These are phyloP conservation scores for Phyllosticta capitalensis DNA, from an alignment of 2,329 filamentous ascomycete species.

Conservation along the genomic window DNA sequence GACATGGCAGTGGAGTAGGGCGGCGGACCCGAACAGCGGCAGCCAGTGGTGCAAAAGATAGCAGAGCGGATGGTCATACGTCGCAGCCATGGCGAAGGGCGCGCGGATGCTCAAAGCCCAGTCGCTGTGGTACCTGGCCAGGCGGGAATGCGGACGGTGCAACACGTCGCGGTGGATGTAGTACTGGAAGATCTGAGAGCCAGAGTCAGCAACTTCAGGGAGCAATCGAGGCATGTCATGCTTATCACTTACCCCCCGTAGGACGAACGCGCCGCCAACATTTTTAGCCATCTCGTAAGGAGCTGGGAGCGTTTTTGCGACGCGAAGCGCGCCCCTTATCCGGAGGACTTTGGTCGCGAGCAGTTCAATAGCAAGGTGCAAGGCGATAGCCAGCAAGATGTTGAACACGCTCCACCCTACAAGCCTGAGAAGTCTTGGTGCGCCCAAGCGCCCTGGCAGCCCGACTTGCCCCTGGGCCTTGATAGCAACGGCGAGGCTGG, in stretches of 20 bases:
- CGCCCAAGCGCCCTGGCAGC: conserved; percentile 36
- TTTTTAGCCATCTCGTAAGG: conserved; percentile 53
- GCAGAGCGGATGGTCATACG: conserved; percentile 59
- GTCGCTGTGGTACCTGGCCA: conserved; percentile 34
- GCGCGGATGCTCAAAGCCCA: conserved; percentile 43
- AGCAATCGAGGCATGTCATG: not conserved
- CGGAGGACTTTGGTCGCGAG: conserved; percentile 44
- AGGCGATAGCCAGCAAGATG: conserved; percentile 40
- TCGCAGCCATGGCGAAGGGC: conserved; percentile 45
- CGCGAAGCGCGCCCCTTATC: conserved; percentile 47
- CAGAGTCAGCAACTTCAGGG: not conserved
- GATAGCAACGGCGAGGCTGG: conserved; percentile 57
- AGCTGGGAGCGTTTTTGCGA: conserved; percentile 53
- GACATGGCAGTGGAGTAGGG: conserved; percentile 58
- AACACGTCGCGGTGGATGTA: conserved; percentile 61
- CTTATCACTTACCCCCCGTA: conserved; percentile 45
- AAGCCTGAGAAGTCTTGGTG: conserved; percentile 23
- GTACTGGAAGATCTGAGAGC: conserved; percentile 53
- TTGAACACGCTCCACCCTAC: conserved; percentile 48
- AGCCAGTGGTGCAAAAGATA: conserved; percentile 55
- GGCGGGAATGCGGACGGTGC: conserved; percentile 38
- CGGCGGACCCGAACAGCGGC: conserved; percentile 56
- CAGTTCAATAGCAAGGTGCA: conserved; percentile 49
- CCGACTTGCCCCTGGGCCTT: conserved; percentile 55
- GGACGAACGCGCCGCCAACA: conserved; percentile 41